Conservation (phyloP, 1,284 basidiomycete species). For the Fomitiporia mediterranea region DNA sequence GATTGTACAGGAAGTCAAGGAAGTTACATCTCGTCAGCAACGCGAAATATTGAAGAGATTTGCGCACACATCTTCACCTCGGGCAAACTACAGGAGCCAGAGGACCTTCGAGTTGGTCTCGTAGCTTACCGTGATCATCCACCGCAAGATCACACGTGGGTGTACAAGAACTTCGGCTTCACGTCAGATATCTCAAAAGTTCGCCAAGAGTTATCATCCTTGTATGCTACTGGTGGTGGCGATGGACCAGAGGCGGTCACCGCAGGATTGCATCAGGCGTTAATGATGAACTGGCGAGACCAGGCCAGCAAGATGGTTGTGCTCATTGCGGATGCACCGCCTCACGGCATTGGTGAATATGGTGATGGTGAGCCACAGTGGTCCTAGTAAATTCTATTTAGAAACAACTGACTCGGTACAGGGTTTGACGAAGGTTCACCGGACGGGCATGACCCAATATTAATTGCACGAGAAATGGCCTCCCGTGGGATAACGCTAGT, state of each 20-base stretch:
- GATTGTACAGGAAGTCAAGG: constrained; percentile 90
- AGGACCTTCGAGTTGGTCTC: constrained; percentile 88
- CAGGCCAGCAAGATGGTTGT: constrained; percentile 93
- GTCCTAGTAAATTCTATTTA: constrained; percentile 5
- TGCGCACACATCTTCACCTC: constrained; percentile 95
- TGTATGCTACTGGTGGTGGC: constrained; percentile 94
- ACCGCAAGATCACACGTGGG: constrained; percentile 91
- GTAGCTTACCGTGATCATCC: constrained; percentile 93
- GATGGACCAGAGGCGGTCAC: constrained; percentile 99
- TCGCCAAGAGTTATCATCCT: constrained; percentile 75
- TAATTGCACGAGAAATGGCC: constrained; percentile 87
- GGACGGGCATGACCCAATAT: constrained; percentile 89
- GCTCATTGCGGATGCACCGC: constrained; percentile 95
- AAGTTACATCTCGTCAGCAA: constrained; percentile 84
- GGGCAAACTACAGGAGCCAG: constrained; percentile 79
- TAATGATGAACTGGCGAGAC: constrained; percentile 89
- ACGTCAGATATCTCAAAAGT: constrained; percentile 87
- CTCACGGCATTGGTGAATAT: constrained; percentile 91
- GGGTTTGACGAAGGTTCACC: constrained; percentile 90
- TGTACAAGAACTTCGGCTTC: constrained; percentile 93
- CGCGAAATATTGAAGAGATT: constrained; percentile 96
- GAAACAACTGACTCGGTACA: constrained; percentile 28
- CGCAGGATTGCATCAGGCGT: constrained; percentile 82
- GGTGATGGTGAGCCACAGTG: constrained; percentile 71
- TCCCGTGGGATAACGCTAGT: constrained; percentile 86